Percentiles rank a stretch among this genome's conserved stretches.
Evolutionary conservation across 2,329 filamentous ascomycete genomes (phyloP).

Genomic region (Pseudocercospora cruenta): DNA sequence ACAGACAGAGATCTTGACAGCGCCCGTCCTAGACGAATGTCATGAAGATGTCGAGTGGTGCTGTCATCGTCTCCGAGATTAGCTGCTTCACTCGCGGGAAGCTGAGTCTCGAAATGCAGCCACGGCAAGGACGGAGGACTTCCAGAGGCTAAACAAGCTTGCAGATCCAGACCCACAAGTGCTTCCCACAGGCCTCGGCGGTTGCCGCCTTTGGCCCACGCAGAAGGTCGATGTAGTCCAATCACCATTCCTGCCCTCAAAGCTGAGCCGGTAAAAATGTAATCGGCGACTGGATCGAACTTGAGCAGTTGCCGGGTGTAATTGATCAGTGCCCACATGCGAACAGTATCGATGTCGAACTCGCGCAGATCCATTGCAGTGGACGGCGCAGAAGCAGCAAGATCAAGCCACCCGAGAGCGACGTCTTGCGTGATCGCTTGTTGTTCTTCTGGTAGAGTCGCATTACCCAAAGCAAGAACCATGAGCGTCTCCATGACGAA

Average conservation of each 20-base stretch:
- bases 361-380: neutral
- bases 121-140: neutral
- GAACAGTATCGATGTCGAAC: slow-evolving; percentile 1
- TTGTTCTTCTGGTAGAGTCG: neutral
- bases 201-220: neutral
- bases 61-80: neutral
- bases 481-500: slow-evolving; percentile 5
- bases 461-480: neutral
- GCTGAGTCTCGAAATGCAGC: neutral
- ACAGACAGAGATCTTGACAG: neutral
- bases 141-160: slow-evolving; percentile 1
- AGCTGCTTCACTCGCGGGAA: neutral
- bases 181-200: neutral
- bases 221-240: neutral
- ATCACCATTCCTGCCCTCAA: slow-evolving; percentile 1
- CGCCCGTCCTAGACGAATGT: neutral
- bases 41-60: neutral
- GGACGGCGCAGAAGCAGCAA: neutral
- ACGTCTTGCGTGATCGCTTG: neutral
- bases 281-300: neutral
- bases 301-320: slow-evolving; percentile 1
- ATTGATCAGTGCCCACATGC: slow-evolving; percentile 6
- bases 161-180: neutral
- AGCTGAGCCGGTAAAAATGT: slow-evolving; percentile 1
- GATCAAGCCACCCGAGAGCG: neutral